Conservation (phyloP, 805 yeast genomes). For the Zygotorulaspora chibaensis region DNA sequence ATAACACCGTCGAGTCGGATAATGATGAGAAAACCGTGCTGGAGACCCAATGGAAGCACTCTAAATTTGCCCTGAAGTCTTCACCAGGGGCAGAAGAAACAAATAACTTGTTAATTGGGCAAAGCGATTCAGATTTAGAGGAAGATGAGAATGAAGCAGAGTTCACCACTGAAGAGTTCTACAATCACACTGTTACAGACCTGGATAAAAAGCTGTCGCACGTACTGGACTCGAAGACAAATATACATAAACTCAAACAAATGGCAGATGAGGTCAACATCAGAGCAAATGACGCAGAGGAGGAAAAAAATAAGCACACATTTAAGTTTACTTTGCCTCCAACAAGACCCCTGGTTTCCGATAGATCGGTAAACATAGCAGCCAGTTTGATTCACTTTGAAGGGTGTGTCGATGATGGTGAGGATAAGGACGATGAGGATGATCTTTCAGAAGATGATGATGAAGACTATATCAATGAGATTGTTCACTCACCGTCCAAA, state of each 20-base stretch:
- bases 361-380: slow-evolving; percentile 1
- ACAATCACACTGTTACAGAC: slow-evolving; percentile 15
- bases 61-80: neutral
- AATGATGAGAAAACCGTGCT: neutral
- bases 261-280: slow-evolving; percentile 17
- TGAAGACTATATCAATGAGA: slow-evolving; percentile 13
- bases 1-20: neutral
- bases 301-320: slow-evolving; percentile 1
- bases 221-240: slow-evolving; percentile 13
- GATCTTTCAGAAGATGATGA: neutral
- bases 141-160: slow-evolving; percentile 8
- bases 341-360: slow-evolving; percentile 22
- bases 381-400: slow-evolving; percentile 12
- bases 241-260: slow-evolving; percentile 15
- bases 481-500: slow-evolving; percentile 24
- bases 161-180: slow-evolving; percentile 14
- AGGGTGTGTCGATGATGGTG: slow-evolving; percentile 8
- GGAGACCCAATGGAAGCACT: slow-evolving; percentile 11
- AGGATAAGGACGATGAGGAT: slow-evolving; percentile 7
- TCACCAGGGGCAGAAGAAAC: neutral
- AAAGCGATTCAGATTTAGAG: slow-evolving; percentile 7
- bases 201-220: slow-evolving; percentile 13
- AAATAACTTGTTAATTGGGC: slow-evolving; percentile 1
- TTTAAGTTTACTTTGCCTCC: slow-evolving; percentile 20
- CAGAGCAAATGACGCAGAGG: slow-evolving; percentile 3